Evolutionary conservation across 2,329 filamentous ascomycete genomes (phyloP), one percentile per base, ranked within the genome.

Genomic region (Neophaeococcomyces aloes): DNA sequence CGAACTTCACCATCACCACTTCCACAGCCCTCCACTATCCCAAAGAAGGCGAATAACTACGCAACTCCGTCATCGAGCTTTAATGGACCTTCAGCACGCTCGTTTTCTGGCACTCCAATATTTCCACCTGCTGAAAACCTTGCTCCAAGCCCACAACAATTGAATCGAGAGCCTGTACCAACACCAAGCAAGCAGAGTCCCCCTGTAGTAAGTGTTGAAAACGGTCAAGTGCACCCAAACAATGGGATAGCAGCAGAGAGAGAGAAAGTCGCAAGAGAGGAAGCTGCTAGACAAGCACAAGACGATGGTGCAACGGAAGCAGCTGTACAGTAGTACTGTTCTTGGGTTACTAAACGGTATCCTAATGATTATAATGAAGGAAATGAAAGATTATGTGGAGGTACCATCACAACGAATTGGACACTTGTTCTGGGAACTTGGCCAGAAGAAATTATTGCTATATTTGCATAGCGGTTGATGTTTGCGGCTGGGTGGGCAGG

Each of bases 1-100:
- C 47, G 43, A 32, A 25, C 25, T n/a, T 50, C 47, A 15, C 46
- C 50, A 18, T 66, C 65, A 8, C 64, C 65, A 11, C n/a, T 44
- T 21, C 47, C 51, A 1, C 48, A 47, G 27, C 40, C 51, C 8
- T 59, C 63, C 6, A 52, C 61, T 44, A 64, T 45, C 19, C 44
- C 47, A 3, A 33, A 37, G n/a, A 49, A 55, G 21, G 15, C 21
- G 19, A 13, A 23, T 18, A 6, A 29, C 3, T 33, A 35, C 38
- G 27, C 17, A 14, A 25, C 29, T 11, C 32, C 27, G 35, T 43
- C 48, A 17, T 47, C 42, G 11, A 41, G 37, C 7, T 35, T 37
- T 23, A 27, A 42, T 23, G 15, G 32, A 17, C 32, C 25, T 30
- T 32, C 41, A 6, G 27, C 40, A 23, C 35, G 53, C 29, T 48